Evolutionary conservation across 2,329 filamentous ascomycete genomes (phyloP).

Genomic region (Xylaria sp.): DNA sequence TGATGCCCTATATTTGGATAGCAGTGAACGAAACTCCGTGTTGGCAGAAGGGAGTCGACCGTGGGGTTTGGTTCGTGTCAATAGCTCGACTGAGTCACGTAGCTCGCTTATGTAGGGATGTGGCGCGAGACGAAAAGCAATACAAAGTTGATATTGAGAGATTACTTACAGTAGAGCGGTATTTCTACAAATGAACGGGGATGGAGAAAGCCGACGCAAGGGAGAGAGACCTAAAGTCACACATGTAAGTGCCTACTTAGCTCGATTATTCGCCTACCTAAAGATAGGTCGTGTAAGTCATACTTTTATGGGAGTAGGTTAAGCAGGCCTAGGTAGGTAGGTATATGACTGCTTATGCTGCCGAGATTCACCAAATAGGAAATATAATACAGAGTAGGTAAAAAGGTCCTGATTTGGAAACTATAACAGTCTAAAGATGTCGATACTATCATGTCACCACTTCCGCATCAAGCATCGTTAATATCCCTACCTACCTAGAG

Average conservation of each 20-base stretch:
- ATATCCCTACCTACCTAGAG: background rate
- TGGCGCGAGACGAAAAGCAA: background rate
- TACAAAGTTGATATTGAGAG: no score
- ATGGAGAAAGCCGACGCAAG: background rate
- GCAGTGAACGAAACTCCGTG: background rate
- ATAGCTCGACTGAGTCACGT: constrained; percentile 10
- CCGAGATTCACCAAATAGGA: background rate
- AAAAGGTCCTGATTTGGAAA: no score
- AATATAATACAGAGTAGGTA: background rate
- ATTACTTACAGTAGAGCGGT: no score
- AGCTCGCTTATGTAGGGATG: constrained; percentile 13
- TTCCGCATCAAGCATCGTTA: no score
- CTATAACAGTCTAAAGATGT: no score
- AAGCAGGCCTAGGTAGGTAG: background rate
- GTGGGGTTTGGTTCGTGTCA: constrained; percentile 4
- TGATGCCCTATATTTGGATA: background rate
- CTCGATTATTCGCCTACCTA: no score
- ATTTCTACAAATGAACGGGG: no score
- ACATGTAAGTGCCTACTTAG: no score
- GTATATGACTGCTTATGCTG: background rate
- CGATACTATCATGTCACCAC: no score
- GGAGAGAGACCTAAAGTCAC: no score
- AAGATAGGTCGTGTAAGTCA: no score
- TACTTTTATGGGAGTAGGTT: background rate
- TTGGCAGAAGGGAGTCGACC: background rate